Conservation (phyloP, 129 eudicot genomes). For the Ambrosia artemisiifolia region DNA sequence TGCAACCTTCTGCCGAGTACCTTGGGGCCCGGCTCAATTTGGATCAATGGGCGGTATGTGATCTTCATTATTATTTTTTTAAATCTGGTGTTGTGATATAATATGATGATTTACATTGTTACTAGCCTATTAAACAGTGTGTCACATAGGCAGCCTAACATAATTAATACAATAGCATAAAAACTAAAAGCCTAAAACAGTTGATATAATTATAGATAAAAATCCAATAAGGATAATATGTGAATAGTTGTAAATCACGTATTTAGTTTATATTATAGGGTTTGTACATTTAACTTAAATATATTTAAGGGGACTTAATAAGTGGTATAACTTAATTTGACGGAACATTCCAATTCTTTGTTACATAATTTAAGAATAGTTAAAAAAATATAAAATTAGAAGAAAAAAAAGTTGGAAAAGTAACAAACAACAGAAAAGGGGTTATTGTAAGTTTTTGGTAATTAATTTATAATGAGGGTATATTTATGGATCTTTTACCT, state of each 20-base stretch:
- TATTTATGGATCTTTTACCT: too few relatives aligned
- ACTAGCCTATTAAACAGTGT: neutral
- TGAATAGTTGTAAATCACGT: neutral
- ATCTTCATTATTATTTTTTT: neutral
- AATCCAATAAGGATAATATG: neutral
- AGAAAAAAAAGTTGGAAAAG: too few relatives aligned
- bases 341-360: neutral
- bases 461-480: too few relatives aligned
- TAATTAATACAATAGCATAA: neutral
- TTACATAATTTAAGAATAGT: too few relatives aligned
- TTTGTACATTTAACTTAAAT: neutral
- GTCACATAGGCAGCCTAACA: neutral
- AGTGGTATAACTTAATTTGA: neutral
- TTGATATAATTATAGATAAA: neutral
- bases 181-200: neutral
- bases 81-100: slow-evolving; percentile 5
- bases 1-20: slow-evolving; percentile 53
- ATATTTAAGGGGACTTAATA: neutral
- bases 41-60: slow-evolving; percentile 46
- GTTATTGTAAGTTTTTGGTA: too few relatives aligned
- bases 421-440: neutral
- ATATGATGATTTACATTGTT: neutral
- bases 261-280: neutral
- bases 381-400: too few relatives aligned
- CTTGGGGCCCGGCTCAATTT: slow-evolving; percentile 50